Evolutionary conservation across 805 yeast genomes (phyloP).

Genomic region (Tetrapisispora phaffii): DNA sequence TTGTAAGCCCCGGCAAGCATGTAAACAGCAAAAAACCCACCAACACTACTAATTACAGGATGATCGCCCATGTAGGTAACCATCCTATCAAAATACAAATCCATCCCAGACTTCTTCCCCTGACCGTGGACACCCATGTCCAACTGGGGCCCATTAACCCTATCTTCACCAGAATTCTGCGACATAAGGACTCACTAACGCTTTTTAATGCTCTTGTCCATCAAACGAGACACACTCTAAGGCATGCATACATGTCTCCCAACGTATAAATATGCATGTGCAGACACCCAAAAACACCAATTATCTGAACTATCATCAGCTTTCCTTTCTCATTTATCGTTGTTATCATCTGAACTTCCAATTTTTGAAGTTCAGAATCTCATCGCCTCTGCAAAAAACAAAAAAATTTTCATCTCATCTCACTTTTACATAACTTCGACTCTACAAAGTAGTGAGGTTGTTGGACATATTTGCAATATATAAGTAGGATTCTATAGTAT

Average conservation of each 20-base stretch:
- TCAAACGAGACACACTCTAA: no score
- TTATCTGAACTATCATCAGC: no score
- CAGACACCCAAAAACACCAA: no score
- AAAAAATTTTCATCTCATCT: conserved; percentile 22
- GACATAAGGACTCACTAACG: no score
- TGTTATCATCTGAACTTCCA: background rate
- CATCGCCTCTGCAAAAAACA: no score
- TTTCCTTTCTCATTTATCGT: no score
- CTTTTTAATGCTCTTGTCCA: background rate
- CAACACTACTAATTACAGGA: conserved; percentile 64
- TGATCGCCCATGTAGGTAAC: conserved; percentile 58
- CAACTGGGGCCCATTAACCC: background rate
- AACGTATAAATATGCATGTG: no score
- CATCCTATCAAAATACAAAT: conserved; percentile 56
- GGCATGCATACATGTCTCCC: no score
- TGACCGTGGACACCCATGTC: no score
- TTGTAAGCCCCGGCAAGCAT: conserved; percentile 59
- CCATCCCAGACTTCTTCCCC: conserved; percentile 31
- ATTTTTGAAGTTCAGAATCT: background rate
- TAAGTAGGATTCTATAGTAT: no score
- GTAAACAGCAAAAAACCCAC: conserved; percentile 55
- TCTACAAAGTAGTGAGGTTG: background rate
- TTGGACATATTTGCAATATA: background rate
- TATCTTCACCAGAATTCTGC: background rate
- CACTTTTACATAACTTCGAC: background rate